These are phyloP conservation scores for Malassezia globosa DNA, from an alignment of 1,284 basidiomycete genomes.

Conservation along the genomic window DNA sequence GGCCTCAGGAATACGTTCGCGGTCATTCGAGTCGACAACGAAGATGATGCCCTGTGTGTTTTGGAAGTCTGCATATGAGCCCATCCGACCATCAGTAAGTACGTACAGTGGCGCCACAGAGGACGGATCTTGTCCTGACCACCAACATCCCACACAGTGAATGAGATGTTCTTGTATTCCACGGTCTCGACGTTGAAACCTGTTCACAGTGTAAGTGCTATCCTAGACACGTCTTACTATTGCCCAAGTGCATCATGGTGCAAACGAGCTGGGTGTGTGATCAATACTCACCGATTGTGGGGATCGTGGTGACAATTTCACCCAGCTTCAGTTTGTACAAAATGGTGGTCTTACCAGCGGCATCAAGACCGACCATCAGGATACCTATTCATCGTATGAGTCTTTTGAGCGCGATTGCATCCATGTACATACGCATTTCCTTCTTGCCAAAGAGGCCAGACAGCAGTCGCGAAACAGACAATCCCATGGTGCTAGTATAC, in stretches of 20 bases:
- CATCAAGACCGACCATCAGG: constrained; percentile 80
- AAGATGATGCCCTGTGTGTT: constrained; percentile 99
- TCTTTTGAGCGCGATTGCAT: neutral
- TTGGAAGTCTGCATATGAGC: constrained; percentile 67
- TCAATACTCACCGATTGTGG: constrained; percentile 62
- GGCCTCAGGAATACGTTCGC: constrained; percentile 97
- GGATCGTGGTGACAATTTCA: constrained; percentile 99
- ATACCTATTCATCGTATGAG: constrained; percentile 27
- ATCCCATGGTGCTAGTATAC: constrained; percentile 32
- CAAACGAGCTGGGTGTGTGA: no score
- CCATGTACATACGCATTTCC: constrained; percentile 39
- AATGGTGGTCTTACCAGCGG: constrained; percentile 71
- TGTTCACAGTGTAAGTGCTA: constrained; percentile 46
- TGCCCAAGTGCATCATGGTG: neutral
- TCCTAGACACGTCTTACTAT: no score
- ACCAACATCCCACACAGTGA: constrained; percentile 99
- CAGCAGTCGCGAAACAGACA: constrained; percentile 45
- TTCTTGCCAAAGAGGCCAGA: constrained; percentile 47
- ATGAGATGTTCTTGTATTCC: constrained; percentile 99
- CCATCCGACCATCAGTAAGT: no score
- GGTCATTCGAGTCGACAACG: constrained; percentile 98
- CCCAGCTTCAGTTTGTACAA: constrained; percentile 98
- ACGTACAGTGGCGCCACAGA: constrained; percentile 96
- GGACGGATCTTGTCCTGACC: constrained; percentile 62
- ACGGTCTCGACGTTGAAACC: constrained; percentile 79